Base-by-base conservation (phyloP, 1,284 basidiomycete species). In the Paramarasmius palmivorus region DNA sequence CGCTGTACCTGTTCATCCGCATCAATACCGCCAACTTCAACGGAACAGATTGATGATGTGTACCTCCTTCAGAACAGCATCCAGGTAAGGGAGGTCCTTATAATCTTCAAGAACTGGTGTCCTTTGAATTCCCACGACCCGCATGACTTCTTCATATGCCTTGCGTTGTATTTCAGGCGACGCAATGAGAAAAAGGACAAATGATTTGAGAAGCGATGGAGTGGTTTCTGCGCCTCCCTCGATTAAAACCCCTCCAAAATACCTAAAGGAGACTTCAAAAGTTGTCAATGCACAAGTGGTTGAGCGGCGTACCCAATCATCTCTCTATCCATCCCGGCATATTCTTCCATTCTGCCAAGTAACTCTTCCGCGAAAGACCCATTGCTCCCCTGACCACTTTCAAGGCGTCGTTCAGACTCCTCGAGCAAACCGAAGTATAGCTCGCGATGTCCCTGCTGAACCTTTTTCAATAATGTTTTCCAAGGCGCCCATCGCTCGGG, bases 401-500 rank as follows among this genome's bases (percentile, higher is more conserved):
- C 8, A 36, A 52, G 15, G 4, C 54, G 25, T 4, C 53, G 37
- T 39, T 53, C 52, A 34, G 39, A 49, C 22, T 54, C 49, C 10
- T 23, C 25, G 6, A 17, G 12, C 14, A 44, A 7, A 3, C 22
- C 22, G 7, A 23, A 23, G 12, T 20, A 44, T 7, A 44, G 15
- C 23, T 32, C 58, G 45, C n/a, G 53, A 36, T 22, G 66, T 9
- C 62, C 42, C 4, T 22, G 41, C 26, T 61, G 57, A 3, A 61
- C 57, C 4, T 58, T 53, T 12, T 49, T 56, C 19, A 57, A 58
- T 15, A 57, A 32, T 4, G 17, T 20, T 51, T 65, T 67, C 65
- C 65, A 66, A 5, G 54, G 23, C 8, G 64, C 63, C 55, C 59
- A 61, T 10, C 59, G 23, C 45, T 64, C 63, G 4, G 65, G 64